Base-by-base conservation (phyloP, 495 filamentous ascomycete genomes). In the Peziza echinospora region DNA sequence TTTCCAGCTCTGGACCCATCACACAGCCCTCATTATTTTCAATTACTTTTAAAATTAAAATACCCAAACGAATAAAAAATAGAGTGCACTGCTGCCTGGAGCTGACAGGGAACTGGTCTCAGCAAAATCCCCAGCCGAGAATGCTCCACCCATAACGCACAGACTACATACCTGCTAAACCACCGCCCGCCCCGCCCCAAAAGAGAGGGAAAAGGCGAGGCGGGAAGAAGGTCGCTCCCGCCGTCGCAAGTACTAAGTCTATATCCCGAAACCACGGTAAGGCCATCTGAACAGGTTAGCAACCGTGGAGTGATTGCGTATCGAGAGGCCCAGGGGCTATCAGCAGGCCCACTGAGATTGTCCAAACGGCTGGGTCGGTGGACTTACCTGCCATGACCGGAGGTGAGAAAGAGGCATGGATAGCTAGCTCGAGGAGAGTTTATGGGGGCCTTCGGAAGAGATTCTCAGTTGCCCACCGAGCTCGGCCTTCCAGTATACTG, bases 21-120 rank as follows among this genome's bases (percentile, higher is more conserved):
- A n/a, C n/a, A n/a, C n/a, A n/a, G n/a, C n/a, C n/a, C n/a, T n/a
- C n/a, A n/a, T n/a, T n/a, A n/a, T n/a, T n/a, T n/a, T n/a, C n/a
- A n/a, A n/a, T n/a, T n/a, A n/a, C n/a, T n/a, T 37, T 37, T 37
- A 37, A 37, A 37, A 37, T 37, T 37, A 37, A 37, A 37, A n/a
- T n/a, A n/a, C n/a, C n/a, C n/a, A n/a, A n/a, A n/a, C n/a, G n/a
- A n/a, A n/a, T n/a, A n/a, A 37, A 34, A 34, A 5, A 37, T 3
- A 37, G 13, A 37, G 3, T 17, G 1, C 30, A 3, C 6, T 2
- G 30, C 13, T 13, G 3, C 30, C 6, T 5, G 30, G 30, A 13
- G 30, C 13, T 37, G 19, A 13, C 13, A 37, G 19, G 30, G 30
- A 37, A 17, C 6, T 3, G 30, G 30, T 7, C 3, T 37, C 30